phyloP scores from a whole-genome alignment of 2,329 filamentous ascomycete species.

The Lithohypha guttulata region DNA sequence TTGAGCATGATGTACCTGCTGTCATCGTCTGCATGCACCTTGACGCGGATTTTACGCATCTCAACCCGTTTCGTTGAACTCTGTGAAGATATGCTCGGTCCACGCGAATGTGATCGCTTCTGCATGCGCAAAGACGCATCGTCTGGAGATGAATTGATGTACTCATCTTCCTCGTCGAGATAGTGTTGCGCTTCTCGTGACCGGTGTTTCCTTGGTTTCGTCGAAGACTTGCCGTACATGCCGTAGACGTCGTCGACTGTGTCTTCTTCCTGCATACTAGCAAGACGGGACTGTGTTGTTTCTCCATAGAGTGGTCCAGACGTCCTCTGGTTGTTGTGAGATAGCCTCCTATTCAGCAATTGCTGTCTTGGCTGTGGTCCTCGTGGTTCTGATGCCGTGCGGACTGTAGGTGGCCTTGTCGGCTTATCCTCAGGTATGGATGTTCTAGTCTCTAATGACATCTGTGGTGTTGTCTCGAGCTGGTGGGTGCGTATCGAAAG shows the following conservation, averaged over 20 bases:
- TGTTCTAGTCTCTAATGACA: constrained; percentile 11
- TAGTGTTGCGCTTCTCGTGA: constrained; percentile 47
- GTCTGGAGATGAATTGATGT: constrained; percentile 30
- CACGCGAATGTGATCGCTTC: constrained; percentile 7
- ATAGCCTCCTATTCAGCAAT: constrained; percentile 2
- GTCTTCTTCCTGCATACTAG: constrained; percentile 27
- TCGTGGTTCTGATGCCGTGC: constrained; percentile 43
- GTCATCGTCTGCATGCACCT: constrained; percentile 76
- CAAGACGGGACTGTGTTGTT: constrained; percentile 21
- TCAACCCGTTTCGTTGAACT: constrained; percentile 42
- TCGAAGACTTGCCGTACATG: constrained; percentile 46
- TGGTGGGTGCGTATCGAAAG: not conserved
- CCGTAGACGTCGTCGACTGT: constrained; percentile 33
- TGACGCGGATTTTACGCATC: constrained; percentile 71
- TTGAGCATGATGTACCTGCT: constrained; percentile 82
- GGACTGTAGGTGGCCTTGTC: constrained; percentile 37
- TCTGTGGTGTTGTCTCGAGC: constrained; percentile 3
- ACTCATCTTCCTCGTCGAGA: constrained; percentile 71
- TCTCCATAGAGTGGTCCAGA: constrained; percentile 26
- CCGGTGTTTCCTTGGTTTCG: constrained; percentile 38
- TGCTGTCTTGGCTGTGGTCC: constrained; percentile 28
- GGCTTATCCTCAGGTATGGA: constrained; percentile 27
- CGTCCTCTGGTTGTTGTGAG: constrained; percentile 13
- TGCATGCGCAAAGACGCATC: not conserved
- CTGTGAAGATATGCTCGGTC: constrained; percentile 17